Evolutionary conservation across 371 early-diverging fungal genomes (phyloP).

Genomic region (Nematocida major): DNA sequence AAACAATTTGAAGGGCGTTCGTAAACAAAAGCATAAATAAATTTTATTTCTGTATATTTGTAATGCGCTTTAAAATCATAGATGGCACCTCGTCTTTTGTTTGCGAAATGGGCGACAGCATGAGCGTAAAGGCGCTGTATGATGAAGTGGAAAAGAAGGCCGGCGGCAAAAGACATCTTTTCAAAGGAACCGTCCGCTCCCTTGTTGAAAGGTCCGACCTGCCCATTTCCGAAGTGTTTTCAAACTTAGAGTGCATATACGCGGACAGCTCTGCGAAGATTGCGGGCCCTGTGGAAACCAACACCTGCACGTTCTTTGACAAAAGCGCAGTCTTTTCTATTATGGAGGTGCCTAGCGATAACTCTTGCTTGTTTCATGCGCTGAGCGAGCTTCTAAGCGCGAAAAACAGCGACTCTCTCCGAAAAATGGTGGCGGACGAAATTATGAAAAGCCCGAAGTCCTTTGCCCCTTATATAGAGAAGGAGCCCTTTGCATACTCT

Average conservation of each 20-base stretch:
- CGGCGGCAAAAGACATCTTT: slow-evolving; percentile 12
- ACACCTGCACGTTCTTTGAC: neutral
- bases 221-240: neutral
- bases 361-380: slow-evolving; percentile 45
- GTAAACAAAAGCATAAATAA: neutral
- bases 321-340: neutral
- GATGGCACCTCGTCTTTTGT: slow-evolving; percentile 26
- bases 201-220: slow-evolving; percentile 1
- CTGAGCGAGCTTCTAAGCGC: slow-evolving; percentile 38
- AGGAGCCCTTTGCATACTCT: slow-evolving; percentile 37
- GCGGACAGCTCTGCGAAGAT: neutral
- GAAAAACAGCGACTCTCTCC: slow-evolving; percentile 17
- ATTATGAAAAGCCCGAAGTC: slow-evolving; percentile 23
- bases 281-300: neutral
- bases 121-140: neutral
- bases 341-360: slow-evolving; percentile 36
- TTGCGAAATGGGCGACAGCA: neutral
- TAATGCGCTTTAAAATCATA: slow-evolving; percentile 32
- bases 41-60: slow-evolving; percentile 19
- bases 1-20: too few relatives aligned
- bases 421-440: slow-evolving; percentile 39
- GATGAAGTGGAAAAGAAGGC: neutral
- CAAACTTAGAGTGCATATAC: slow-evolving; percentile 36
- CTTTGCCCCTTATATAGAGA: slow-evolving; percentile 25
- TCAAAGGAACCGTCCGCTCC: neutral